These are phyloP conservation scores for Sporisorium graminicola DNA, from an alignment of 1,284 basidiomycete species.

Conservation along the genomic window DNA sequence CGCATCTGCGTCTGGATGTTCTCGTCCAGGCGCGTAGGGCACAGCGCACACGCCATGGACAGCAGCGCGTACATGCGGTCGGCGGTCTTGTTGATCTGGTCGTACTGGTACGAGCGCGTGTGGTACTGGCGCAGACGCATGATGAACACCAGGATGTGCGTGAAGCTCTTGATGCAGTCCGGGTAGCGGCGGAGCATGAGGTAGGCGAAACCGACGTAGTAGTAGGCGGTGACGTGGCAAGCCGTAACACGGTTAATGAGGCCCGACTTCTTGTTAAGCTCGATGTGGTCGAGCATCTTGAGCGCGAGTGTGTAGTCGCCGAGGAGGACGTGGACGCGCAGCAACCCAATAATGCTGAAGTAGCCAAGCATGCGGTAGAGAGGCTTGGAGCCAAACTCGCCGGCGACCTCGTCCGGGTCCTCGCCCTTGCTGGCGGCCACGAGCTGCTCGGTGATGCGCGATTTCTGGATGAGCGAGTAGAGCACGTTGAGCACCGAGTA, in stretches of 20 bases:
- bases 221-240: slow-evolving; percentile 86
- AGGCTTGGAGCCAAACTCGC: slow-evolving; percentile 89
- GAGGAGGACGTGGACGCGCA: slow-evolving; percentile 93
- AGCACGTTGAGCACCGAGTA: slow-evolving; percentile 98
- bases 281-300: slow-evolving; percentile 96
- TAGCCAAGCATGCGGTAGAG: slow-evolving; percentile 95
- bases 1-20: slow-evolving; percentile 92
- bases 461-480: slow-evolving; percentile 97
- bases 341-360: slow-evolving; percentile 93
- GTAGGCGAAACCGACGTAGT: slow-evolving; percentile 96
- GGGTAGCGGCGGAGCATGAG: slow-evolving; percentile 93
- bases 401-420: slow-evolving; percentile 81
- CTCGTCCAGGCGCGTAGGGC: slow-evolving; percentile 88
- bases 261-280: slow-evolving; percentile 69
- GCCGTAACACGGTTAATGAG: slow-evolving; percentile 66
- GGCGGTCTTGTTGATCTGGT: slow-evolving; percentile 96
- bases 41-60: slow-evolving; percentile 90
- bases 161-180: slow-evolving; percentile 92
- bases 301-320: slow-evolving; percentile 95
- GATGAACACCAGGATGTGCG: slow-evolving; percentile 82
- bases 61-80: slow-evolving; percentile 98
- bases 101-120: slow-evolving; percentile 94
- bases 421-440: slow-evolving; percentile 83
- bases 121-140: slow-evolving; percentile 79
- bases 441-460: slow-evolving; percentile 93